phyloP scores from a whole-genome alignment of 2,329 filamentous ascomycete species.

The Stagonosporopsis vannaccii region DNA sequence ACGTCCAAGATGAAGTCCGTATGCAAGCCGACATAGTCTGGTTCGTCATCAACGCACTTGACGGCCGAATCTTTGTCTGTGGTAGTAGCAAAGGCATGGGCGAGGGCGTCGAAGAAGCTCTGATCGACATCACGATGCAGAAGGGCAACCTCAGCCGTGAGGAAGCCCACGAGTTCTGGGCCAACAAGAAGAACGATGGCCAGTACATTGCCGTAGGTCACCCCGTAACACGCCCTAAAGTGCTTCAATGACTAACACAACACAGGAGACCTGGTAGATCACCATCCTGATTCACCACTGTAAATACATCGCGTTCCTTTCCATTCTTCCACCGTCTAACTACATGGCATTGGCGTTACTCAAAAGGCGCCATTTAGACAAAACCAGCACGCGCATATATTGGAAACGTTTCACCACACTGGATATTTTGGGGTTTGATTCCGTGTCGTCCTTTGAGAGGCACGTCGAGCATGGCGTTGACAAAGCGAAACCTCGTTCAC shows the following conservation, averaged over 20 bases:
- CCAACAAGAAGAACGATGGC: slow-evolving; percentile 86
- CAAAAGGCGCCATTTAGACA: slow-evolving; percentile 18
- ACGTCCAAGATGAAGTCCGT: slow-evolving; percentile 94
- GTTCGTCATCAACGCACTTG: slow-evolving; percentile 96
- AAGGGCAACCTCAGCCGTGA: slow-evolving; percentile 86
- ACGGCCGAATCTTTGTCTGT: slow-evolving; percentile 95
- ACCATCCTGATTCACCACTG: not conserved
- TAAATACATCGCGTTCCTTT: slow-evolving; percentile 6
- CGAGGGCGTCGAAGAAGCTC: slow-evolving; percentile 87
- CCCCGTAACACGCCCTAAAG: accelerated
- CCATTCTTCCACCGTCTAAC: slow-evolving; percentile 9
- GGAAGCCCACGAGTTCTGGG: slow-evolving; percentile 88
- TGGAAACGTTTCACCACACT: not conserved
- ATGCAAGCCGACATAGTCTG: slow-evolving; percentile 96
- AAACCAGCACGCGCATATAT: slow-evolving; percentile 10
- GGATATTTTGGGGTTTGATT: slow-evolving; percentile 5
- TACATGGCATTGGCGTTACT: slow-evolving; percentile 13
- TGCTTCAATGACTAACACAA: not conserved
- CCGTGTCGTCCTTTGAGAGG: slow-evolving; percentile 12
- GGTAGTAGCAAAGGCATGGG: slow-evolving; percentile 97
- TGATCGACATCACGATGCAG: slow-evolving; percentile 89
- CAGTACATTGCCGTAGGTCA: slow-evolving; percentile 84
- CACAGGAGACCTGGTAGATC: slow-evolving; percentile 20
- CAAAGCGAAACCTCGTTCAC: not conserved
- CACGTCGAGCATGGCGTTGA: slow-evolving; percentile 17